Evolutionary conservation across 75 land plant genomes (phyloP), one percentile per base, ranked within the genome.

Genomic region (Azolla pinnata): DNA sequence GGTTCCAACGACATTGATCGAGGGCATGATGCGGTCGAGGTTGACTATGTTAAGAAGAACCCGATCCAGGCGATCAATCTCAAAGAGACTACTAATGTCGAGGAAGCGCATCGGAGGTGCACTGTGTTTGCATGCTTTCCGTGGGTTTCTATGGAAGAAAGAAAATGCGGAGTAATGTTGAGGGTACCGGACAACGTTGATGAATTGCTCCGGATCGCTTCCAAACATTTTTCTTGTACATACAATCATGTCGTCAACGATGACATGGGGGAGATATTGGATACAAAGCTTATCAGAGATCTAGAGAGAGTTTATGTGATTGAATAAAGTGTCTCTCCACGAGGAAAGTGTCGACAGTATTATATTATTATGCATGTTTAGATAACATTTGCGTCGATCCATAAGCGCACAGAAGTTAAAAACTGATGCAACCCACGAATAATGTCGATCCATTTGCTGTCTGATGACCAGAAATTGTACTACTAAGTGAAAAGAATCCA

Each of bases 51-150:
- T n/a, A n/a, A 49, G 52, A 49, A 49, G 23, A 49, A 10, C 23
- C 52, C 23, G 18, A n/a, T 5, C 23, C 52, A 21, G 9, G 16
- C 52, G 21, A n/a, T 17, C 21, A 18, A 18, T 49, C 23, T 21
- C 23, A 4, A 17, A n/a, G 18, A 4, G n/a, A 18, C 18, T 21
- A 18, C 26, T 0, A 3, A 0, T 30, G 35, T 70, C 73, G 73
- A 74, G 24, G 69, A 62, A 60, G 50, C n/a, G 25, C 66, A 59
- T 9, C 61, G 50, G 24, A 72, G 51, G 57, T 83, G 85, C 63
- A 71, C 79, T 0, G 76, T 83, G 9, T 79, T 75, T 33, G 82
- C 85, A n/a, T 79, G 61, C 59, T 75, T 72, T 45, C 85, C 85
- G 35, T 79, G 82, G 76, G 73, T 63, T 45, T 50, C 73, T 2